Percentiles rank a stretch among this genome's conserved stretches.
Conservation (phyloP, 139 green algal genomes). For the Chlorella sp. region DNA sequence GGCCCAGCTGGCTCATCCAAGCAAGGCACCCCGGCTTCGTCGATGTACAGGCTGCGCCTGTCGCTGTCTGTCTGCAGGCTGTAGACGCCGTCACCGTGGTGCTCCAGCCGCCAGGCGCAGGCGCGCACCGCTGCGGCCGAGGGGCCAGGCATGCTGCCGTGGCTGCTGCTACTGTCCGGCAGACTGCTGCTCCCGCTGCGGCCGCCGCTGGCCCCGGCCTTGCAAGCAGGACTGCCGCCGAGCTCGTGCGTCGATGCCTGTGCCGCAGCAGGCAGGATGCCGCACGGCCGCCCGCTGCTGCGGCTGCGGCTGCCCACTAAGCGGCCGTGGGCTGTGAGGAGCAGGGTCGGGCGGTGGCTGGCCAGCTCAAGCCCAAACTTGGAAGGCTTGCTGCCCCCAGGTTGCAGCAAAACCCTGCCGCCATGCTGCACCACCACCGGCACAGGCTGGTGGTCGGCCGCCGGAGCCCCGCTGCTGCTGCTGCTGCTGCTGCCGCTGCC, state of each 20-base stretch:
- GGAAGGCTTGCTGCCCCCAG: neutral
- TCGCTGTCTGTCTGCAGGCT: neutral
- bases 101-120: constrained; percentile 28
- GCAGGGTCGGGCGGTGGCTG: constrained; percentile 17
- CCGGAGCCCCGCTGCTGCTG: neutral
- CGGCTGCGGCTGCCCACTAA: neutral
- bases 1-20: neutral
- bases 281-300: neutral
- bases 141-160: neutral
- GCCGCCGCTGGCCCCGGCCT: neutral
- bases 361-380: constrained; percentile 28
- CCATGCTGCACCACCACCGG: neutral
- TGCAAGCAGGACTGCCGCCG: too few relatives aligned
- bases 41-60: constrained; percentile 1
- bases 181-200: neutral
- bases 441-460: too few relatives aligned
- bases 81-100: constrained; percentile 39
- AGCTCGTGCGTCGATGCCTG: too few relatives aligned
- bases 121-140: neutral
- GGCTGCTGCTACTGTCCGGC: neutral
- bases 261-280: neutral
- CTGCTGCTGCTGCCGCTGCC: neutral
- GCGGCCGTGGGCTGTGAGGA: constrained; percentile 36
- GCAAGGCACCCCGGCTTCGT: neutral
- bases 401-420: neutral